Conservation (phyloP, 2,329 filamentous ascomycete species). For the Pezicula neosporulosa region DNA sequence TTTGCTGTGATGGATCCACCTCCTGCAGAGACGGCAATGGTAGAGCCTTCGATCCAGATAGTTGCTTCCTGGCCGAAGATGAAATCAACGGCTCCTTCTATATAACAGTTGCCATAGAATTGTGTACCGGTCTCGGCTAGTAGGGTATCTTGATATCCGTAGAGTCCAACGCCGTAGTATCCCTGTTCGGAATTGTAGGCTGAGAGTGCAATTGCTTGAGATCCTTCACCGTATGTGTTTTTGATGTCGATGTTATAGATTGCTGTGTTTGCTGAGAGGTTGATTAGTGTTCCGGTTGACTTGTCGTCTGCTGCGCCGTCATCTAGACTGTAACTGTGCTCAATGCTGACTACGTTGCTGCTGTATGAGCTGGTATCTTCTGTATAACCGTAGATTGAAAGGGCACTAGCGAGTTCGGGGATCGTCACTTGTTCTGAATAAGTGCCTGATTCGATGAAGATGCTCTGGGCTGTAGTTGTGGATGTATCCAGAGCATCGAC, state of each 20-base stretch:
- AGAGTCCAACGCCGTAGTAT: conserved; percentile 53
- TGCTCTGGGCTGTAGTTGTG: conserved; percentile 40
- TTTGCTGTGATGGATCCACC: conserved; percentile 44
- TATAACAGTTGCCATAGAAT: conserved; percentile 51
- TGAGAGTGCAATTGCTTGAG: conserved; percentile 49
- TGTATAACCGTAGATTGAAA: conserved; percentile 54
- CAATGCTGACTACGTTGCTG: conserved; percentile 45
- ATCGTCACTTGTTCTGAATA: conserved; percentile 54
- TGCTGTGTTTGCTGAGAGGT: conserved; percentile 33
- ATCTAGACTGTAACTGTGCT: conserved; percentile 35
- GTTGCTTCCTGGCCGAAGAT: conserved; percentile 51
- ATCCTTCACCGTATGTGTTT: conserved; percentile 41
- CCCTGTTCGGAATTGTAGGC: conserved; percentile 48
- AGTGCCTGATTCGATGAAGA: conserved; percentile 51
- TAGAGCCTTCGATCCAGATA: conserved; percentile 49
- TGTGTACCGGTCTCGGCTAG: conserved; percentile 46
- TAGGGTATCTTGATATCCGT: conserved; percentile 54
- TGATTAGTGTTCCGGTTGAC: conserved; percentile 37
- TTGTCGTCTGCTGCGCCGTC: conserved; percentile 37
- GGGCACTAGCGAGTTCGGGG: conserved; percentile 35
- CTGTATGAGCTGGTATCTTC: conserved; percentile 39
- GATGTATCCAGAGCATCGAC: conserved; percentile 42
- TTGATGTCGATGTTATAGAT: conserved; percentile 24
- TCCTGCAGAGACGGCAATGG: conserved; percentile 40
- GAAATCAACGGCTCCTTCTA: conserved; percentile 56